A percentile compares a stretch with the other conserved stretches of the same genome.
phyloP scores from a whole-genome alignment of 148 eudicot species.

The Rhododendron williamsianum region DNA sequence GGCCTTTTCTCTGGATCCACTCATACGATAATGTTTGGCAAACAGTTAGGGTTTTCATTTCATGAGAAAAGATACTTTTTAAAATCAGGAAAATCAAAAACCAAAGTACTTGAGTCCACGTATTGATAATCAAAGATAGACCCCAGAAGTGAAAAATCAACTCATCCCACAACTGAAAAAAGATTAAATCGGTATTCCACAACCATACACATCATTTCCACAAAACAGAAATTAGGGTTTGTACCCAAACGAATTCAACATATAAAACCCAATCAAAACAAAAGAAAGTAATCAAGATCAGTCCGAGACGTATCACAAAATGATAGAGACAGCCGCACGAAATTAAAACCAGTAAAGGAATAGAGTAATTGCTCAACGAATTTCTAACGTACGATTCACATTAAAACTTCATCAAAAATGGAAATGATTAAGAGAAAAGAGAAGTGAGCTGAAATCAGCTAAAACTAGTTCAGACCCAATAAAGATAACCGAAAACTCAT shows the following conservation, averaged over 20 bases:
- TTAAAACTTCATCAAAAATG: neutral
- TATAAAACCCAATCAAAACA: neutral
- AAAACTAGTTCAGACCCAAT: neutral
- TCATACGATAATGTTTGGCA: neutral
- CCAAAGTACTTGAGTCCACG: neutral
- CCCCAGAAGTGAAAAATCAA: neutral
- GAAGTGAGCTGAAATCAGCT: constrained; percentile 8
- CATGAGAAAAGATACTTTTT: neutral
- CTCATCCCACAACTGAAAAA: neutral
- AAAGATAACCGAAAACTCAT: neutral
- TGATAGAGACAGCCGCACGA: neutral
- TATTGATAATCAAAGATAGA: neutral
- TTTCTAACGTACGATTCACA: neutral
- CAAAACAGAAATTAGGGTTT: constrained; percentile 2
- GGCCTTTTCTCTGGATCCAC: neutral
- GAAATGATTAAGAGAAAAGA: neutral
- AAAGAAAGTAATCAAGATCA: neutral
- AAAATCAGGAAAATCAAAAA: neutral
- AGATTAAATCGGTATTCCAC: neutral
- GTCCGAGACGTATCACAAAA: neutral
- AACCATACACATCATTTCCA: neutral
- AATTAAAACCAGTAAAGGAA: neutral
- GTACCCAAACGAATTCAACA: neutral
- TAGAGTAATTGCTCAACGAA: neutral
- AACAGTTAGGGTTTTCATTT: constrained; percentile 2